A percentile compares a stretch with the other conserved stretches of the same genome.
phyloP scores from a whole-genome alignment of 2,329 filamentous ascomycete species.

The Ilyonectria destructans region DNA sequence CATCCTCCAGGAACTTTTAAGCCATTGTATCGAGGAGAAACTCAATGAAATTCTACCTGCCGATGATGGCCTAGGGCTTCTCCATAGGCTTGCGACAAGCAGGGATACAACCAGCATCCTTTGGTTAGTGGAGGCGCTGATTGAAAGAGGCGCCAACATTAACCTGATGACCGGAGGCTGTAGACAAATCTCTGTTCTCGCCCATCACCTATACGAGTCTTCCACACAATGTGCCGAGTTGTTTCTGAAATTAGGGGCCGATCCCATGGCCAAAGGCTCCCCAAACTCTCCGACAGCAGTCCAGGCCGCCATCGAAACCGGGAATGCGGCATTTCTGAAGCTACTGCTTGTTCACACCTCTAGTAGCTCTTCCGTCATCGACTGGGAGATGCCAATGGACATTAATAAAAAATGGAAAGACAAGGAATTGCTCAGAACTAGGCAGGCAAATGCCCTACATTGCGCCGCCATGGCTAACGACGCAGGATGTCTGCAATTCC shows the following conservation, averaged over 20 bases:
- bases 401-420: no score
- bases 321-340: no score
- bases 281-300: no score
- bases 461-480: no score
- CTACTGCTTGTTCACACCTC: no score
- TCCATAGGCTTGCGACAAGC: slow-evolving; percentile 1
- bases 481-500: no score
- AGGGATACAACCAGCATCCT: accelerated
- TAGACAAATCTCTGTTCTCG: not conserved
- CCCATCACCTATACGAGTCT: slow-evolving; percentile 1
- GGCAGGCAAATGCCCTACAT: no score
- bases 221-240: not conserved
- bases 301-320: no score
- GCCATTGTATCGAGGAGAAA: not conserved
- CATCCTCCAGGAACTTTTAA: not conserved
- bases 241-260: not conserved
- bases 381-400: no score
- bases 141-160: slow-evolving; percentile 11
- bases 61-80: accelerated
- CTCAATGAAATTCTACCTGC: not conserved
- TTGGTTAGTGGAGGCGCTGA: slow-evolving; percentile 21
- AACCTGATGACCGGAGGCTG: not conserved
- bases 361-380: no score
- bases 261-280: no score
- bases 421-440: no score